A percentile compares a stretch with the other conserved stretches of the same genome.
These are phyloP conservation scores for Arctium lappa DNA, from an alignment of 129 eudicot species.

Conservation along the genomic window DNA sequence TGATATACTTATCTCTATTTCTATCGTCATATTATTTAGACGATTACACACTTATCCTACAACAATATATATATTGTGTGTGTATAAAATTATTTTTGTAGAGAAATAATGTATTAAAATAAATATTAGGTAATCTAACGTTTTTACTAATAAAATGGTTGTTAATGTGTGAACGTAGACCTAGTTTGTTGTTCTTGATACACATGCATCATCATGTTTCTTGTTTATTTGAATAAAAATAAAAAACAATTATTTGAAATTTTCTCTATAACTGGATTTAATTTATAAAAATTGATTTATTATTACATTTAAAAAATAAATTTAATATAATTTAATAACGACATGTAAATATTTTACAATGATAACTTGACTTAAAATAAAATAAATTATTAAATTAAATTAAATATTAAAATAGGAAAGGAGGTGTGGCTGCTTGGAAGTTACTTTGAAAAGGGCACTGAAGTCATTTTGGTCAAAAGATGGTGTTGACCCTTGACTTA, in stretches of 20 bases:
- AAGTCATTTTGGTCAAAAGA: not conserved
- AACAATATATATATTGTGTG: too few relatives aligned
- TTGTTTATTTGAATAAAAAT: not conserved
- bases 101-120: not conserved
- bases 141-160: not conserved
- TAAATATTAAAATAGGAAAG: not conserved
- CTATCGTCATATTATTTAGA: too few relatives aligned
- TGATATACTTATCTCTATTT: too few relatives aligned
- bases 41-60: too few relatives aligned
- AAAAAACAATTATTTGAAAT: not conserved
- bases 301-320: too few relatives aligned
- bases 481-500: not conserved
- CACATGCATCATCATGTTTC: not conserved
- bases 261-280: not conserved
- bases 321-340: not conserved
- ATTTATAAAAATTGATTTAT: too few relatives aligned
- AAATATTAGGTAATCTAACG: not conserved
- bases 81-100: too few relatives aligned
- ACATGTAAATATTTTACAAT: not conserved
- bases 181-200: not conserved
- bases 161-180: conserved; percentile 13
- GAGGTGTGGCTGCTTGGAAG: conserved; percentile 26
- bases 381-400: not conserved
- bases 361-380: not conserved
- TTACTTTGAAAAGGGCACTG: conserved; percentile 24